Evolutionary conservation across 2,329 filamentous ascomycete genomes (phyloP).

Genomic region (Ophiostoma sp.): DNA sequence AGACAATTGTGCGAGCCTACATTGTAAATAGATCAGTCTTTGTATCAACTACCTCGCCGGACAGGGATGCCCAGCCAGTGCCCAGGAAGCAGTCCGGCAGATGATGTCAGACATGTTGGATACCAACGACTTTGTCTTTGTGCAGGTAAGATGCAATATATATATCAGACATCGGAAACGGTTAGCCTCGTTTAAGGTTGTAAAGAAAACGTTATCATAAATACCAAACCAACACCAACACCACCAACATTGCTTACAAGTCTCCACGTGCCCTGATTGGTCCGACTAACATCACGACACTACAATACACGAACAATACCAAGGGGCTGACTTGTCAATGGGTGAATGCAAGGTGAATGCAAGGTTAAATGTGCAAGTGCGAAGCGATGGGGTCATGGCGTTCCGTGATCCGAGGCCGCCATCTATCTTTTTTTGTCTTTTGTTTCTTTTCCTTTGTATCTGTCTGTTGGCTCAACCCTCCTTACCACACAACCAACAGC

Average conservation of each 20-base stretch:
- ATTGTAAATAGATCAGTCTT: neutral
- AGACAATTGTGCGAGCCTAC: neutral
- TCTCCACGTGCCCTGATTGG: neutral
- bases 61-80: neutral
- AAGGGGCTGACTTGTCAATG: slow-evolving; percentile 7
- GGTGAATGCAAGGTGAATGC: neutral
- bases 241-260: neutral
- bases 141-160: neutral
- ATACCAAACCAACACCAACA: neutral
- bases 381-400: neutral
- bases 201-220: no score
- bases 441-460: neutral
- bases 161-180: neutral
- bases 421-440: neutral
- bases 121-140: neutral
- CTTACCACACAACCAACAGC: neutral
- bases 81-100: neutral
- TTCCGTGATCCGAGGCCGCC: neutral
- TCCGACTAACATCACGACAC: neutral
- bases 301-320: slow-evolving; percentile 1
- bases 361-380: no score
- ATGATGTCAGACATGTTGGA: neutral
- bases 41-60: neutral
- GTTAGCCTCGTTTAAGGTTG: neutral
- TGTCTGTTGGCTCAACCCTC: neutral